phyloP scores from a whole-genome alignment of 768 basidiomycete genomes.

The Cystobasidium tubakii region DNA sequence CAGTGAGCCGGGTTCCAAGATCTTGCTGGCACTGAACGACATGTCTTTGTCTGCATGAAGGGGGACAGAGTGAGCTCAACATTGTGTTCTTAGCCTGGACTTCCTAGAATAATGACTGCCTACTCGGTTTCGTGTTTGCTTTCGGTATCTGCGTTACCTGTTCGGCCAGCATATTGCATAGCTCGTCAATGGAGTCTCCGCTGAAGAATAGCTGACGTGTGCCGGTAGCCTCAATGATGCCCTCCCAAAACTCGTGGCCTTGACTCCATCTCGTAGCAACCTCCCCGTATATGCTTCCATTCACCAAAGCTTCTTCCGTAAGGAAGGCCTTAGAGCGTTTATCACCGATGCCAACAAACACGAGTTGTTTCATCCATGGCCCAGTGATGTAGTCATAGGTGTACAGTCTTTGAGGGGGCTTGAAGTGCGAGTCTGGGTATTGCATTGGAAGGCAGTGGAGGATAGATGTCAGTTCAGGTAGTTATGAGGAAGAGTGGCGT shows the following conservation, averaged over 20 bases:
- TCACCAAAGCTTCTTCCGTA: conserved; percentile 8
- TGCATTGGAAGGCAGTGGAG: not conserved
- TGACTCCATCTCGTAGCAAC: not conserved
- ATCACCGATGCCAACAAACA: conserved; percentile 11
- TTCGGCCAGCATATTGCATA: conserved; percentile 20
- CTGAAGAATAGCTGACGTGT: conserved; percentile 15
- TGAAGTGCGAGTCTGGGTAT: not conserved
- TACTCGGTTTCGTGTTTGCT: conserved; percentile 11
- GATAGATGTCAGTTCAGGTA: not conserved
- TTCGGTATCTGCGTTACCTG: not conserved
- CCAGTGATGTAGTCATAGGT: conserved; percentile 26
- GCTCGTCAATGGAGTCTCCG: conserved; percentile 24
- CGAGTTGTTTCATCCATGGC: conserved; percentile 1
- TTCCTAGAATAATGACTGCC: not conserved
- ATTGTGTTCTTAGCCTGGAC: too few relatives aligned
- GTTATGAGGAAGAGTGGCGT: not conserved
- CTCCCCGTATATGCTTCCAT: conserved; percentile 12
- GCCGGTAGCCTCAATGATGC: conserved; percentile 6
- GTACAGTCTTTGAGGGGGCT: not conserved
- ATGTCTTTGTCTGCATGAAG: conserved; percentile 1
- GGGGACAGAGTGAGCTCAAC: not conserved
- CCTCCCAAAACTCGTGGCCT: conserved; percentile 23
- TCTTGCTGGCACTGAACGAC: not conserved
- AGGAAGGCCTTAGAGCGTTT: conserved; percentile 15
- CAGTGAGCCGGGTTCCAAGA: conserved; percentile 15